Evolutionary conservation across 2,329 filamentous ascomycete genomes (phyloP).

Genomic region (Ophiostoma ulmi): DNA sequence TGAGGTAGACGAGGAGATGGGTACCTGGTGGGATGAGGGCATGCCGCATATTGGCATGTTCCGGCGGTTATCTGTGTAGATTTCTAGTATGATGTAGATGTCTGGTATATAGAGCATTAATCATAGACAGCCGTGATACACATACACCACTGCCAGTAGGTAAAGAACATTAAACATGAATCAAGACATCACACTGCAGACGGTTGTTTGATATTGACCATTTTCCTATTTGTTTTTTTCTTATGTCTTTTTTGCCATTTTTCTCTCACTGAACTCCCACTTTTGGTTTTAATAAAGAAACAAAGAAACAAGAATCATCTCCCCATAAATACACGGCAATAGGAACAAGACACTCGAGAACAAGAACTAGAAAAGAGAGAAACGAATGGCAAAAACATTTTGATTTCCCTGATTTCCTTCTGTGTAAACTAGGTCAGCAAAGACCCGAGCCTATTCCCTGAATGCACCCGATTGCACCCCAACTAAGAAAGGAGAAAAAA

Average conservation of each 20-base stretch:
- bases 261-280: conserved; percentile 21
- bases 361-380: conserved; percentile 10
- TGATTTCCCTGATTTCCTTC: not conserved
- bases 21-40: conserved; percentile 75
- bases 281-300: conserved; percentile 21
- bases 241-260: conserved; percentile 17
- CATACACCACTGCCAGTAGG: no score
- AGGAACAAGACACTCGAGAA: conserved; percentile 9
- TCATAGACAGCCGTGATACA: not conserved
- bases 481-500: not conserved
- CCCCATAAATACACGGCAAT: conserved; percentile 35
- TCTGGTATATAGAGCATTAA: not conserved
- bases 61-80: conserved; percentile 36
- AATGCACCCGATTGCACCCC: not conserved
- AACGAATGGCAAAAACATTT: conserved; percentile 15
- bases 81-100: not conserved
- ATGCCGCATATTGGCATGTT: conserved; percentile 87
- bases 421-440: no score
- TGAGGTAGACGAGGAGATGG: conserved; percentile 64
- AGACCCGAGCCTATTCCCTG: no score
- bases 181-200: no score
- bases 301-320: conserved; percentile 31
- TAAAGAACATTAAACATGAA: no score
- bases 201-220: conserved; percentile 4
- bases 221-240: conserved; percentile 20